Conservation (phyloP, 2,329 filamentous ascomycete species). For the Neofusicoccum laricinum region DNA sequence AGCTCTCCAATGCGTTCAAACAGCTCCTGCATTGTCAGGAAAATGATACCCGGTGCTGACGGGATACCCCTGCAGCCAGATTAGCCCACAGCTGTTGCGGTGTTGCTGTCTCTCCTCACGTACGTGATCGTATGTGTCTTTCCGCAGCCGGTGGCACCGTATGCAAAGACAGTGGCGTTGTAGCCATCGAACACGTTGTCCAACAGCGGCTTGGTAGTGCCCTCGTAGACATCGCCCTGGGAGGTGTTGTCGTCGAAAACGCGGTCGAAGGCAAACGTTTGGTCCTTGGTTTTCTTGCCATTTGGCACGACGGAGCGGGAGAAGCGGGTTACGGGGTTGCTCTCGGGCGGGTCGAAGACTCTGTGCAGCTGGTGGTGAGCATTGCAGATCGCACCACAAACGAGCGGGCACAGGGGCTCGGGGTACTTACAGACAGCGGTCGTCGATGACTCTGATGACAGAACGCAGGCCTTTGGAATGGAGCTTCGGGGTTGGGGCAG, state of each 20-base stretch:
- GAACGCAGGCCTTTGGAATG: constrained; percentile 81
- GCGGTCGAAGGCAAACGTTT: constrained; percentile 93
- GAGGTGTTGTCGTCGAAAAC: constrained; percentile 95
- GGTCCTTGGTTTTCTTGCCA: constrained; percentile 93
- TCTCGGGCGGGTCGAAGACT: constrained; percentile 95
- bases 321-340: constrained; percentile 86
- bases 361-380: constrained; percentile 47
- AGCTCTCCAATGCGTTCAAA: constrained; percentile 94
- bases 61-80: constrained; percentile 61
- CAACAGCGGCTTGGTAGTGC: constrained; percentile 82
- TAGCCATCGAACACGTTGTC: constrained; percentile 96
- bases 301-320: constrained; percentile 72
- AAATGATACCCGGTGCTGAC: constrained; percentile 95
- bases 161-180: constrained; percentile 98
- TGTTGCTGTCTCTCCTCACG: constrained; percentile 46
- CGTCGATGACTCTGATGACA: constrained; percentile 94
- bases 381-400: constrained; percentile 23
- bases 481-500: constrained; percentile 77
- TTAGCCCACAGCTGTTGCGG: constrained; percentile 73
- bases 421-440: constrained; percentile 75
- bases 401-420: constrained; percentile 4
- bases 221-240: constrained; percentile 92
- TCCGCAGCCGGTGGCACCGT: constrained; percentile 94
- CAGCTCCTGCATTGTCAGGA: constrained; percentile 97
- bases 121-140: constrained; percentile 91